Base-by-base conservation (phyloP, 495 filamentous ascomycete genomes). In the Penicillium cosmopolitanum region DNA sequence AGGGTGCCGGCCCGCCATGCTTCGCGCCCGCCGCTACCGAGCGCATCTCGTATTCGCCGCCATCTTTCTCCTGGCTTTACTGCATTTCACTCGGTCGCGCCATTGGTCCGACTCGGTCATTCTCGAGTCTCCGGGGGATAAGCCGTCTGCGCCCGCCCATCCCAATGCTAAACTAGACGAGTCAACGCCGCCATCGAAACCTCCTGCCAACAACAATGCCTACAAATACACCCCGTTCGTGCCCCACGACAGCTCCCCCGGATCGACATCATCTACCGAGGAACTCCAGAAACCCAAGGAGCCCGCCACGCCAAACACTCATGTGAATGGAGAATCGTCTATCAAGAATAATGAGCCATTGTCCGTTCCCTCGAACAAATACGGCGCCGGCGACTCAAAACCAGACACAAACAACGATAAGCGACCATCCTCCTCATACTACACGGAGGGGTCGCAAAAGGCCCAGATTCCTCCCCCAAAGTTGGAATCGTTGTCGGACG, bases 11-110 rank as follows among this genome's bases (percentile, higher is more conserved):
- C 50, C 63, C 70, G 75, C 63, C 50, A 93, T 95, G 92, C 76
- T 90, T 57, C 88, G 90, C 40, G 72, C 89, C 62, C 87, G 92
- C 52, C 82, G 91, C 73, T 94, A 92, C 66, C 87, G 92, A 54
- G 78, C 88, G 50, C 88, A 91, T 60, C 68, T 93, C 50, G 73
- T 90, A 63, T 88, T 90, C 67, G 86, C 90, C 48, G 80, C 85
- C 51, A 70, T 90, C 50, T 73, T 87, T 51, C 72, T 88, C 31
- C 73, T 92, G 44, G 74, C 86, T 15, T 72, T 94, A 19, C 82
- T 91, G 63, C 85, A 91, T 68, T 87, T 90, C 54, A 51, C 70
- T 53, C 65, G 75, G 46, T 75, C 74, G 54, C 76, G 70, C 58
- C 70, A 75, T 40, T 71, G 68, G 68, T 57, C 43, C 7, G 52